Conservation (phyloP, 2,329 filamentous ascomycete genomes). For the Fusarium oxysporum region DNA sequence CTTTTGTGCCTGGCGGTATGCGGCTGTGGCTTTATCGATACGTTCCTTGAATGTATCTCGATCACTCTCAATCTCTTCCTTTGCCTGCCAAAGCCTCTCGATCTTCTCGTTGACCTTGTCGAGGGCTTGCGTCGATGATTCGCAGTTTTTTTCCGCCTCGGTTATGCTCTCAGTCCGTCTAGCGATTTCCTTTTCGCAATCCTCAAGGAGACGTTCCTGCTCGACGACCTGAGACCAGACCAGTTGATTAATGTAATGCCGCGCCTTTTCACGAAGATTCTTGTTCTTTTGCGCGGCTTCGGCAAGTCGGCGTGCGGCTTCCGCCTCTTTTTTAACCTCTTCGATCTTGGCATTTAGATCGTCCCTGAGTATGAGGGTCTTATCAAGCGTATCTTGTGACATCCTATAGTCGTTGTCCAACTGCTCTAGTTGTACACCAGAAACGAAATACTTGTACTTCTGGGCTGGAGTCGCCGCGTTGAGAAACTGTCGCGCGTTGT, state of each 20-base stretch:
- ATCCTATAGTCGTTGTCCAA: slow-evolving; percentile 91
- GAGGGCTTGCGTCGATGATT: slow-evolving; percentile 62
- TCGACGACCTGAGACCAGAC: slow-evolving; percentile 91
- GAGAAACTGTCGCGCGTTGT: slow-evolving; percentile 92
- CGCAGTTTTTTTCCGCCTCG: slow-evolving; percentile 45
- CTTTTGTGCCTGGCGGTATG: slow-evolving; percentile 64
- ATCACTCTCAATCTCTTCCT: slow-evolving; percentile 59
- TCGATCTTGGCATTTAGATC: slow-evolving; percentile 51
- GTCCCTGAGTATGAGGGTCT: slow-evolving; percentile 58
- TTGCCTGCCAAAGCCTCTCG: slow-evolving; percentile 51
- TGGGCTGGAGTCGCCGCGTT: slow-evolving; percentile 83
- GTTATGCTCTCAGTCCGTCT: slow-evolving; percentile 43
- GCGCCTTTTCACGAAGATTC: slow-evolving; percentile 70
- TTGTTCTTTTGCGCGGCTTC: slow-evolving; percentile 75
- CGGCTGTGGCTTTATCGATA: slow-evolving; percentile 59
- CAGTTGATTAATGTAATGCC: slow-evolving; percentile 72
- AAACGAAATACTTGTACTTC: slow-evolving; percentile 97
- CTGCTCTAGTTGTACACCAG: slow-evolving; percentile 92
- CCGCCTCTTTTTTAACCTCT: slow-evolving; percentile 55
- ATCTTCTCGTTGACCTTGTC: slow-evolving; percentile 60
- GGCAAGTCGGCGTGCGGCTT: slow-evolving; percentile 73
- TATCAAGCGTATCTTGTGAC: slow-evolving; percentile 82
- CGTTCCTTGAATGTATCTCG: slow-evolving; percentile 60
- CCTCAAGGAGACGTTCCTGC: slow-evolving; percentile 69
- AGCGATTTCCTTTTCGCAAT: slow-evolving; percentile 47